Base-by-base conservation (phyloP, 768 basidiomycete genomes). In the Hygrophorus russula region DNA sequence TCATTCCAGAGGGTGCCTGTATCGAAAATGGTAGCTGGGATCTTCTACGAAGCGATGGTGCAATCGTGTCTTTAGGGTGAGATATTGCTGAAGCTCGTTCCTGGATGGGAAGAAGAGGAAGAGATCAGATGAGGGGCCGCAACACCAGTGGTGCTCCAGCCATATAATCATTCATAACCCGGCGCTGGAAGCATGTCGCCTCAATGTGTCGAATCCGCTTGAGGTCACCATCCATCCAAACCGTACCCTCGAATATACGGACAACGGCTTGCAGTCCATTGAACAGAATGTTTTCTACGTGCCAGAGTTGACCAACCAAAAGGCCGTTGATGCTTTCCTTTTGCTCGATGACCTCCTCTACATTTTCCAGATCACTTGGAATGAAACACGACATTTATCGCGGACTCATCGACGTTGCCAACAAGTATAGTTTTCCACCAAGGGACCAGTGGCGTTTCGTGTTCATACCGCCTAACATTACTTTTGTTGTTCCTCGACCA, bases 361-460 rank as follows among this genome's bases (percentile, higher is more conserved):
- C 47, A 39, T 51, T 41, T 49, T 50, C 44, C 46, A 49, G 36
- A 46, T 53, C 45, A 39, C 50, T 2, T 7, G 42, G 17, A 14
- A 6, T 8, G 13, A 37, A 40, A 19, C 59, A 50, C 29, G 17
- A 29, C 9, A 39, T 45, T 19, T 39, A 45, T 14, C 30, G 24
- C 15, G 46, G 39, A 33, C 40, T 49, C 31, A 9, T 41, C 28
- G 42, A 46, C 28, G 27, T 46, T 27, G 19, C 19, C 13, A 13
- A 28, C 18, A 40, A 37, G 35, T 35, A 24, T 2, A 36, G 32
- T 17, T 28, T 49, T 29, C 39, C 48, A 18, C 17, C 45, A 27
- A 41, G 27, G 31, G 36, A 39, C 6, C 18, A 45, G 14, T 48
- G 48, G 45, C 37, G 45, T 14, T 49, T 46, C 33, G 36, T 42